Conservation (phyloP, 1,284 basidiomycete genomes). For the Uromyces viciae-fabae region DNA sequence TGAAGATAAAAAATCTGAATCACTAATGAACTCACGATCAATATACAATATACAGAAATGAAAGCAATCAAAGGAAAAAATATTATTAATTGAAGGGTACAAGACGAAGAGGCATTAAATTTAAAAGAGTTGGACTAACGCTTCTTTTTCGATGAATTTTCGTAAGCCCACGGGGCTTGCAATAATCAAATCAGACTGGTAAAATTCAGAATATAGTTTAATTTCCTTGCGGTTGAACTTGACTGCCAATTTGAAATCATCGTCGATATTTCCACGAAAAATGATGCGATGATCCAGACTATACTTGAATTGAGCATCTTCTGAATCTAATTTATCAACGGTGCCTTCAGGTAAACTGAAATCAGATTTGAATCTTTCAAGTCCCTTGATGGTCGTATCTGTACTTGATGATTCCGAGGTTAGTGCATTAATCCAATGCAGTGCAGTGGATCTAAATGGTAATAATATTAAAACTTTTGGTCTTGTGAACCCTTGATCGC, state of each 20-base stretch:
- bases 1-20: conserved; percentile 82
- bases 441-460: conserved; percentile 84
- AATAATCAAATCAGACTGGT: conserved; percentile 82
- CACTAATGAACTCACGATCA: conserved; percentile 58
- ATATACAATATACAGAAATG: neutral
- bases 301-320: conserved; percentile 15
- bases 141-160: conserved; percentile 86
- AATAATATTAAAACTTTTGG: conserved; percentile 87
- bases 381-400: conserved; percentile 76
- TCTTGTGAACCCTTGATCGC: conserved; percentile 96
- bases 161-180: conserved; percentile 88
- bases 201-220: conserved; percentile 83
- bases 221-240: conserved; percentile 82
- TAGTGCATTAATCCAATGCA: conserved; percentile 65
- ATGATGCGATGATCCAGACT: conserved; percentile 70
- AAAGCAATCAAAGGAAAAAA: neutral
- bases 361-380: conserved; percentile 72
- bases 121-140: neutral
- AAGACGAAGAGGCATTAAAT: neutral
- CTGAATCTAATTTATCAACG: conserved; percentile 70
- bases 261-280: conserved; percentile 95
- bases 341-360: conserved; percentile 76
- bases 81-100: no score
- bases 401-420: conserved; percentile 63
- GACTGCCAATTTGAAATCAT: conserved; percentile 85